Evolutionary conservation across 2,329 filamentous ascomycete species (phyloP).

Genomic region (Stemphylium beticola): DNA sequence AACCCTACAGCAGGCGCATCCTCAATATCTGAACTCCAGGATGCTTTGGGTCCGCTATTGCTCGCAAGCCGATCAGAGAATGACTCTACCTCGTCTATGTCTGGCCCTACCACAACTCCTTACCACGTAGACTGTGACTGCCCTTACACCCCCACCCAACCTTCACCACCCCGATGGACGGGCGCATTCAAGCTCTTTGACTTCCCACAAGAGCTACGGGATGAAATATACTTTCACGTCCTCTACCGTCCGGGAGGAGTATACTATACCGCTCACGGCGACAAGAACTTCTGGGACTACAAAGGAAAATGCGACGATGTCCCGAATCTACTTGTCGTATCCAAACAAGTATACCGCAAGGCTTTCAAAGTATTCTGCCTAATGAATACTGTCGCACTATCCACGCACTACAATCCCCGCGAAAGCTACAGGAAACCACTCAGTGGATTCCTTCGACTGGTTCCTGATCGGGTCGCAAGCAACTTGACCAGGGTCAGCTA

Average conservation of each 20-base stretch:
- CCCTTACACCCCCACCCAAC: background rate
- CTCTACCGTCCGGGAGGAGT: slow-evolving; percentile 16
- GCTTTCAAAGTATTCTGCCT: slow-evolving; percentile 22
- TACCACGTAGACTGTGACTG: background rate
- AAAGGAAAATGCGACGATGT: background rate
- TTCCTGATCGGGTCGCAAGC: slow-evolving; percentile 18
- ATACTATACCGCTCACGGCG: slow-evolving; percentile 5
- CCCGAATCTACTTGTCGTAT: slow-evolving; percentile 22
- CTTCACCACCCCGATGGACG: slow-evolving; percentile 12
- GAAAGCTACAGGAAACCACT: slow-evolving; percentile 5
- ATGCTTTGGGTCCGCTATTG: slow-evolving; percentile 18
- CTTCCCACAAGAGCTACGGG: slow-evolving; percentile 29
- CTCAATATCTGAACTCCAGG: slow-evolving; percentile 21
- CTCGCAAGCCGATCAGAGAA: slow-evolving; percentile 3
- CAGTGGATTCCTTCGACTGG: slow-evolving; percentile 16
- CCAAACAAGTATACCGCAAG: slow-evolving; percentile 27
- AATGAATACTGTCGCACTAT: slow-evolving; percentile 18
- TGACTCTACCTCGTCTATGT: background rate
- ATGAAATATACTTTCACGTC: slow-evolving; percentile 25
- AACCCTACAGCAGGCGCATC: background rate
- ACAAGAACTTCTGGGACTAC: background rate
- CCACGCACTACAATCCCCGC: background rate
- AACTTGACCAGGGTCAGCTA: slow-evolving; percentile 4
- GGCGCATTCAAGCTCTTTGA: slow-evolving; percentile 13
- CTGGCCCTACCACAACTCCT: background rate